Evolutionary conservation across 257 asterid species (phyloP).

Genomic region (Penstemon eatonii): DNA sequence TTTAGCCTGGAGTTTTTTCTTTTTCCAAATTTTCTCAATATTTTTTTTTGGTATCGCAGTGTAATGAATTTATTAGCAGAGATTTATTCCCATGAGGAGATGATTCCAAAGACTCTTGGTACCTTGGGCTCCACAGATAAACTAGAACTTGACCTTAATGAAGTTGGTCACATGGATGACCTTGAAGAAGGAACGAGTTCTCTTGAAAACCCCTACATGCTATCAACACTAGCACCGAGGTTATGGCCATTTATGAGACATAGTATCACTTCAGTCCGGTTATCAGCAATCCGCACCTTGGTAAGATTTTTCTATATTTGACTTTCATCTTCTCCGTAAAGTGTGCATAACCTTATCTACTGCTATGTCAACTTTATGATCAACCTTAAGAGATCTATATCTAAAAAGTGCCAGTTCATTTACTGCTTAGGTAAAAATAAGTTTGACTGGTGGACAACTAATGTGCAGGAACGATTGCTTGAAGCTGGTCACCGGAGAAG

Average conservation of each 20-base stretch:
- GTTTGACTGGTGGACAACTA: slow-evolving; percentile 21
- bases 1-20: slow-evolving; percentile 17
- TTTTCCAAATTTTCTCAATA: background rate
- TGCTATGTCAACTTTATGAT: slow-evolving; percentile 12
- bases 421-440: slow-evolving; percentile 12
- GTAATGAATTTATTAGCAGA: slow-evolving; percentile 99
- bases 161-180: slow-evolving; percentile 52
- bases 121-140: slow-evolving; percentile 43
- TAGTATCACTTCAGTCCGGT: slow-evolving; percentile 92
- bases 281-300: slow-evolving; percentile 96
- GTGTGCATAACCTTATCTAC: slow-evolving; percentile 10
- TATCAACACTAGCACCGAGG: slow-evolving; percentile 90
- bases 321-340: slow-evolving; percentile 6
- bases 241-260: slow-evolving; percentile 99
- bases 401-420: slow-evolving; percentile 14
- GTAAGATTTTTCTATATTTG: slow-evolving; percentile 40
- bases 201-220: slow-evolving; percentile 71
- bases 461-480: slow-evolving; percentile 92
- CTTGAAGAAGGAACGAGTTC: slow-evolving; percentile 65
- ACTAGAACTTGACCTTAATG: slow-evolving; percentile 81
- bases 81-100: slow-evolving; percentile 93
- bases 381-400: slow-evolving; percentile 7
- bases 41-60: slow-evolving; percentile 58
- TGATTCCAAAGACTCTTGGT: slow-evolving; percentile 76
- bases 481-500: slow-evolving; percentile 85